Evolutionary conservation across 352 stramenopile species (phyloP).

Genomic region (Thraustochytrium striatum): DNA sequence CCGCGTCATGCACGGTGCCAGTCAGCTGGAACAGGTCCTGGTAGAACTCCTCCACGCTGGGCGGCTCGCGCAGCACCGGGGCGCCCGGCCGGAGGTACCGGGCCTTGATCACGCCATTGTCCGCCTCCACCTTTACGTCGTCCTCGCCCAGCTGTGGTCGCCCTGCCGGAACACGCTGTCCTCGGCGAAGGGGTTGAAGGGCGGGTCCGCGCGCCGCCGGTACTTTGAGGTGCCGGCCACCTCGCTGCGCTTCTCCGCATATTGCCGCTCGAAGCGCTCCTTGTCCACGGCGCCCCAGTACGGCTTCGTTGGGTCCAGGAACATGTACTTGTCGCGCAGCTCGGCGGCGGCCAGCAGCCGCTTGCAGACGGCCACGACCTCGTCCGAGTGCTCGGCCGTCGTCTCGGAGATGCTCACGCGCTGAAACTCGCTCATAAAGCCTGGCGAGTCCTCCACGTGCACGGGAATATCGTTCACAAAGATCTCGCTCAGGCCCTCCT

Average conservation of each 20-base stretch:
- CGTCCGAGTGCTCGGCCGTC: not conserved
- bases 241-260: not conserved
- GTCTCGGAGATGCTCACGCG: slow-evolving; percentile 36
- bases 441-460: not conserved
- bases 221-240: not conserved
- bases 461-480: slow-evolving; percentile 39
- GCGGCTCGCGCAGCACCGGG: slow-evolving; percentile 4
- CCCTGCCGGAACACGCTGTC: slow-evolving; percentile 1
- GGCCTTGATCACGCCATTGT: slow-evolving; percentile 14
- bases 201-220: slow-evolving; percentile 36
- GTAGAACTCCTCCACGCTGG: slow-evolving; percentile 49
- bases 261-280: slow-evolving; percentile 12
- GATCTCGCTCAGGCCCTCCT: slow-evolving; percentile 13
- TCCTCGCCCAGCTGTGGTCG: slow-evolving; percentile 4
- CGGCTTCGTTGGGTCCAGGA: not conserved
- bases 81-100: not conserved
- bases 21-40: slow-evolving; percentile 49
- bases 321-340: slow-evolving; percentile 39
- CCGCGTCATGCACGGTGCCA: slow-evolving; percentile 35
- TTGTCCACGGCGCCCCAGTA: slow-evolving; percentile 38
- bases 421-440: slow-evolving; percentile 28
- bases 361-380: slow-evolving; percentile 41
- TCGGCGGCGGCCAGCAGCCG: slow-evolving; percentile 17
- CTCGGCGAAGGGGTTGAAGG: slow-evolving; percentile 39
- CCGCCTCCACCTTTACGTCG: slow-evolving; percentile 27